These are phyloP conservation scores for Sporothrix phasma DNA, from an alignment of 2,329 filamentous ascomycete species.

Conservation along the genomic window DNA sequence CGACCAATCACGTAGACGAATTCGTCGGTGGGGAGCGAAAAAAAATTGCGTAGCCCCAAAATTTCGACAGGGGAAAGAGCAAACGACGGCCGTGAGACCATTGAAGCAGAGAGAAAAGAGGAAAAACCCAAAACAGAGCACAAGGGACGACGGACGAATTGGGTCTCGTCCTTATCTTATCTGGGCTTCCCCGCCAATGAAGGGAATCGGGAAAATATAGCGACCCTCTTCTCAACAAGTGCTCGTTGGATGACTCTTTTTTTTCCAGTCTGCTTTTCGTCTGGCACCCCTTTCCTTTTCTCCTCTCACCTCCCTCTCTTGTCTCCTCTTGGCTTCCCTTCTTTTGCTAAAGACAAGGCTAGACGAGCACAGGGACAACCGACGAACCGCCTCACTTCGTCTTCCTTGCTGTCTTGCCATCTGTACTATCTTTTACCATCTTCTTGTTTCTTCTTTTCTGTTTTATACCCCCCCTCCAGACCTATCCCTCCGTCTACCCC, in stretches of 20 bases:
- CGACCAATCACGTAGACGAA: slow-evolving; percentile 9
- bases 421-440: too few species aligned
- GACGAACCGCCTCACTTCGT: background rate
- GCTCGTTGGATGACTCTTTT: slow-evolving; percentile 17
- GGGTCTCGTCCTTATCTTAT: slow-evolving; percentile 18
- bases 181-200: slow-evolving; percentile 13
- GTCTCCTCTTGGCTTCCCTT: background rate
- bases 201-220: slow-evolving; percentile 13
- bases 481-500: slow-evolving; percentile 2
- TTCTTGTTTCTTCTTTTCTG: background rate
- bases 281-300: background rate
- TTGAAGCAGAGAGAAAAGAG: background rate
- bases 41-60: slow-evolving; percentile 10
- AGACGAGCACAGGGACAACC: background rate
- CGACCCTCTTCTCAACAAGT: slow-evolving; percentile 6
- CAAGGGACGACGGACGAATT: background rate
- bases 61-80: slow-evolving; percentile 8
- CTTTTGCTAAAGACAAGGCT: background rate
- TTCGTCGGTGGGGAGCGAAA: slow-evolving; percentile 10
- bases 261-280: background rate
- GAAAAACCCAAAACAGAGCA: background rate
- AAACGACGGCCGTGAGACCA: background rate
- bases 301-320: background rate
- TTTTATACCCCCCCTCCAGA: background rate
- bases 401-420: too few species aligned